These are phyloP conservation scores for Puccinia coronata DNA, from an alignment of 1,284 basidiomycete species.

Conservation along the genomic window DNA sequence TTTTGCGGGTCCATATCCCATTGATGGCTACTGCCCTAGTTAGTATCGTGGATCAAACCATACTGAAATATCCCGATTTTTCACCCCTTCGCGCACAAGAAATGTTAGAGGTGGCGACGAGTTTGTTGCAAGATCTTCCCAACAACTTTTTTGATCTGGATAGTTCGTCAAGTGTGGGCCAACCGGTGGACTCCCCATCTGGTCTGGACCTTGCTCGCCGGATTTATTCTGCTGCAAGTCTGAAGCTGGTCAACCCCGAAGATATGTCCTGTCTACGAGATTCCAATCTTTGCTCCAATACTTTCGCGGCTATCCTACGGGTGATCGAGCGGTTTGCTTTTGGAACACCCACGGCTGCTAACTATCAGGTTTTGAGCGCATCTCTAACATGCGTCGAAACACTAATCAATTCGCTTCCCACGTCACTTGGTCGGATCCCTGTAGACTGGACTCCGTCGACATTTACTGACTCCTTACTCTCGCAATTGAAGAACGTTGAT, in stretches of 20 bases:
- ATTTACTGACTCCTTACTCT: slow-evolving; percentile 27
- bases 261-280: slow-evolving; percentile 22
- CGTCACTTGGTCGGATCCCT: neutral
- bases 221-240: slow-evolving; percentile 33
- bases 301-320: slow-evolving; percentile 30
- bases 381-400: slow-evolving; percentile 31
- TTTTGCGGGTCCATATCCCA: slow-evolving; percentile 75
- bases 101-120: slow-evolving; percentile 31
- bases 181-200: neutral
- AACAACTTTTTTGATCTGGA: slow-evolving; percentile 16
- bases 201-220: slow-evolving; percentile 32
- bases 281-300: slow-evolving; percentile 25
- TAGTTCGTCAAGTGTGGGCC: neutral
- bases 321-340: slow-evolving; percentile 17
- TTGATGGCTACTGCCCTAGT: slow-evolving; percentile 69
- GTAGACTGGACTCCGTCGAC: slow-evolving; percentile 34
- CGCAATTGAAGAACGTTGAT: slow-evolving; percentile 11
- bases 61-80: slow-evolving; percentile 53
- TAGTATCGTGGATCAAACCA: slow-evolving; percentile 66
- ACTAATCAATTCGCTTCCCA: slow-evolving; percentile 14
- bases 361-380: slow-evolving; percentile 24
- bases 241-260: slow-evolving; percentile 27
- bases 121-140: slow-evolving; percentile 32
- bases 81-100: neutral
- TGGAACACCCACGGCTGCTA: neutral